Percentiles rank a stretch among this genome's conserved stretches.
Evolutionary conservation across 495 filamentous ascomycete genomes (phyloP).

Genomic region (Podospora anserina): DNA sequence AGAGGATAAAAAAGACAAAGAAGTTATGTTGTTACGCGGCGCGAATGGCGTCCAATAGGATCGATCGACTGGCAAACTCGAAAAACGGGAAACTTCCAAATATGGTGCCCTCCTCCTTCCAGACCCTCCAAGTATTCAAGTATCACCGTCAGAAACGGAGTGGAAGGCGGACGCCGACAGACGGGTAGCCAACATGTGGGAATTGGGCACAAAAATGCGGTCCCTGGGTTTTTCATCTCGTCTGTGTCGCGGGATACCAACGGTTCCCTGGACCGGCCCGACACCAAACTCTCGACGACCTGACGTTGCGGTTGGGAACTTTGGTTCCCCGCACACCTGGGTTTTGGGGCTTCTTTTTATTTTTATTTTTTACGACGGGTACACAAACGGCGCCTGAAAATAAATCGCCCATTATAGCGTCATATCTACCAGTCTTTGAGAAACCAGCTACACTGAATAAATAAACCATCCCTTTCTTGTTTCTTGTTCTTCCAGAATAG

Average conservation of each 20-base stretch:
- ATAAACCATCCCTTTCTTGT: background rate
- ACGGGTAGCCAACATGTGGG: background rate
- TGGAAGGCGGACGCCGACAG: background rate
- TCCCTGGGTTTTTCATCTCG: background rate
- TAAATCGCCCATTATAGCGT: background rate
- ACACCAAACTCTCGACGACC: background rate
- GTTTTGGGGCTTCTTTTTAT: background rate
- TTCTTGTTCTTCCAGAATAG: background rate
- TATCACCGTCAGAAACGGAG: background rate
- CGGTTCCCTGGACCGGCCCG: slow-evolving; percentile 4
- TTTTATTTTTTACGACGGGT: background rate
- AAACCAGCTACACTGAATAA: background rate
- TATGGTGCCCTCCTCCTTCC: background rate
- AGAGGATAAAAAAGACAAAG: background rate
- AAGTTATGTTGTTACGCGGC: background rate
- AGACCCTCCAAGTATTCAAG: background rate
- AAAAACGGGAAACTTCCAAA: slow-evolving; percentile 11
- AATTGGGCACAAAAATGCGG: background rate
- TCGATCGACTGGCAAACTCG: background rate
- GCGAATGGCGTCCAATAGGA: slow-evolving; percentile 10
- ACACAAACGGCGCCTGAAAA: slow-evolving; percentile 3
- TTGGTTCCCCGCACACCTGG: background rate
- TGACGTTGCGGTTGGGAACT: background rate
- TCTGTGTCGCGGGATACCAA: background rate
- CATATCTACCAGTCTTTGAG: background rate